Percentiles rank a stretch among this genome's conserved stretches.
phyloP scores from a whole-genome alignment of 192 early-diverging fungal genomes.

The Umbelopsis isabellina region DNA sequence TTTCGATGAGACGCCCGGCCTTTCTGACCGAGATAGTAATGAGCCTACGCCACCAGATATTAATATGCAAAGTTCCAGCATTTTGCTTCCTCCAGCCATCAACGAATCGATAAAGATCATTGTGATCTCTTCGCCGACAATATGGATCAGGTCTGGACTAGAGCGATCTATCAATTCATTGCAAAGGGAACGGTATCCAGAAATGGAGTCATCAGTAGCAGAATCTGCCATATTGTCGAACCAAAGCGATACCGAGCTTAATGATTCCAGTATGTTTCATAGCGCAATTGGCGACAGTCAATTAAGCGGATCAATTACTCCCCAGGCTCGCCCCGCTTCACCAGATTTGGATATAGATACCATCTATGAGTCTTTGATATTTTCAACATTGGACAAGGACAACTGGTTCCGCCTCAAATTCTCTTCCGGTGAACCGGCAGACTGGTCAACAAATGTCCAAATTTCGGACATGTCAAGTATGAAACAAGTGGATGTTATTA shows the following conservation, averaged over 20 bases:
- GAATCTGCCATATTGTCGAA: conserved; percentile 7
- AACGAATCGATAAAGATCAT: conserved; percentile 57
- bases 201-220: neutral
- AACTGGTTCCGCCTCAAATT: conserved; percentile 52
- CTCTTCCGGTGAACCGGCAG: conserved; percentile 31
- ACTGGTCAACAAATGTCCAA: conserved; percentile 13
- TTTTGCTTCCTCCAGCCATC: conserved; percentile 37
- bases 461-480: conserved; percentile 22
- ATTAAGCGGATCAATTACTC: conserved; percentile 30
- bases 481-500: conserved; percentile 45
- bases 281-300: conserved; percentile 13
- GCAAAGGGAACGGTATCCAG: neutral
- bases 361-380: conserved; percentile 46
- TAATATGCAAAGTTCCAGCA: conserved; percentile 33
- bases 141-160: conserved; percentile 50
- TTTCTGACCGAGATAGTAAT: conserved; percentile 25
- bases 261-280: conserved; percentile 19
- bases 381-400: conserved; percentile 50
- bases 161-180: conserved; percentile 9
- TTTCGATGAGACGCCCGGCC: conserved; percentile 62
- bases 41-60: conserved; percentile 29
- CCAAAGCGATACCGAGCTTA: neutral
- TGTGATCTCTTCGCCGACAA: conserved; percentile 47
- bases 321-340: neutral
- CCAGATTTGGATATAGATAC: neutral